Base-by-base conservation (phyloP, 2,329 filamentous ascomycete species). In the Epichloe uncinata region DNA sequence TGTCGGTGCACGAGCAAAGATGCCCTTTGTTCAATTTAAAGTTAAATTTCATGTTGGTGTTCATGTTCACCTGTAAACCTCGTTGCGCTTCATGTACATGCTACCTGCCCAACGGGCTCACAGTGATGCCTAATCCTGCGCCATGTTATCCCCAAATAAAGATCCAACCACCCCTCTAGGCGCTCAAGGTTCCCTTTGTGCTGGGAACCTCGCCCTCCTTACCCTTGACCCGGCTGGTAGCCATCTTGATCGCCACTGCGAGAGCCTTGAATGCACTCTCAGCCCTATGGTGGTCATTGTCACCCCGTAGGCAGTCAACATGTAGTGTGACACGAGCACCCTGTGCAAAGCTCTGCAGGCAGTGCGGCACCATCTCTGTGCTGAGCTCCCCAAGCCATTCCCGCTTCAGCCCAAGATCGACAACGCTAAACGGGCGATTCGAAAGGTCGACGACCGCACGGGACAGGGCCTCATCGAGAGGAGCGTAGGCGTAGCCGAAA, bases 181-280 rank as follows among this genome's bases (percentile, higher is more conserved):
- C 77, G 60, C 73, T 81, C 67, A 96, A 66, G 35, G 95, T 95
- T 11, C 91, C 91, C 78, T 97, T 97, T 8, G 91, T 97, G 71
- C 90, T 96, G 48, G 90, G 87, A 26, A 97, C 82, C 74, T 98
- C 93, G 3, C 88, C 89, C 69, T 94, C 89, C 64, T 85, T 84
- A 11, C 87, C 88, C 41, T 80, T 78, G 34, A 91, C 81, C 58
- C 81, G 77, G 47, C 78, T 77, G 45, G 83, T 91, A 8, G 93
- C 93, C 66, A 78, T 78, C 59, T 84, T 77, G 50, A 94, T 76
- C 7, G 93, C 93, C 42, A 96, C 81, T 0, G 93, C 93, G 57
- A 97, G 69, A 44, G 93, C 93, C 78, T 98, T 98, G 70, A 98
- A 96, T 15, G 91, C 93, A 65, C 86, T 93, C 78, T 97, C 93